Evolutionary conservation across 164 flowering plant species (phyloP), one percentile per base, ranked within the genome.

Genomic region (Berberis vulgaris): DNA sequence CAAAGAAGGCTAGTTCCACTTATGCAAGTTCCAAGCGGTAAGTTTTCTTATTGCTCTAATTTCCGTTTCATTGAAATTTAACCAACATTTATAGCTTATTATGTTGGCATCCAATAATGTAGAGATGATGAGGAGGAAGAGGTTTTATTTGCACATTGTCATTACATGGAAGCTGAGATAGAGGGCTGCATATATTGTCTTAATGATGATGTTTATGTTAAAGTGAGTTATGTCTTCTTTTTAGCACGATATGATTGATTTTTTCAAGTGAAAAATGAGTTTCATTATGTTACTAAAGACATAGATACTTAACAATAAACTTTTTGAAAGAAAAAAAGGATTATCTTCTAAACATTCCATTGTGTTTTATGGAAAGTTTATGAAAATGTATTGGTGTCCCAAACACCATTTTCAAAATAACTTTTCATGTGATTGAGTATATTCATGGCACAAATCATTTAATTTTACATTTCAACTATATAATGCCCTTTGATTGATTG

Each of bases 191-290:
- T 66, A 2, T 73, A 26, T 38, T 67, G 71, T 54, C 75, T 80
- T 0, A 45, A 69, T 7, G 85, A 85, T 59, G 76, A 77, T 69
- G 89, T 81, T 2, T 65, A 73, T 65, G 78, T 80, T 0, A 64
- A 83, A 45, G 86, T 82, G 49, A 69, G 73, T 66, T 0, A 49
- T 59, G 8, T 46, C 49, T 6, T 6, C 41, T 7, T 1, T 49
- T 7, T 41, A 46, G 43, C 39, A 1, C 6, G 13, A 2, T 13
- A 55, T 57, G 4, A 40, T 9, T 40, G 7, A 40, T 39, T n/a
- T 3, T 39, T 40, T 40, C 5, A 38, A 57, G 8, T n/a, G 8
- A 26, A 4, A n/a, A 26, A 41, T 26, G 7, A 8, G 12, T 2
- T 50, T 50, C 12, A 8, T 10, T 50, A 5, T 6, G 12, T 50